Percentiles rank a stretch among this genome's conserved stretches.
phyloP scores from a whole-genome alignment of 441 rosid genomes.

The California macrophylla region DNA sequence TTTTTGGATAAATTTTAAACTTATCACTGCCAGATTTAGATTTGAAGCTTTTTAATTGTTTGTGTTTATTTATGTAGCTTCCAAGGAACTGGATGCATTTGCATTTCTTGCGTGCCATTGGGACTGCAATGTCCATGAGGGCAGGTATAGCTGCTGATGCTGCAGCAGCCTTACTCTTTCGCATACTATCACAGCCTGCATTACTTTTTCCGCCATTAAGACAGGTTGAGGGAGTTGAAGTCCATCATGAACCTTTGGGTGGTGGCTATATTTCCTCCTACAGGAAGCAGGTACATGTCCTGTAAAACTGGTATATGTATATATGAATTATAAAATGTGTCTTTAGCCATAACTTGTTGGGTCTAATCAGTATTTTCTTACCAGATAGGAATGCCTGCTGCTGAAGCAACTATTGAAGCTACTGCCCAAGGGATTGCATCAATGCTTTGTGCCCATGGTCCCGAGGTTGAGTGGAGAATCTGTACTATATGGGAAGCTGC shows the following conservation, averaged over 20 bases:
- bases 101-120: slow-evolving; percentile 97
- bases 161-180: slow-evolving; percentile 95
- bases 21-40: not conserved
- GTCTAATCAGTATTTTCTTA: slow-evolving; percentile 21
- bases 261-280: slow-evolving; percentile 74
- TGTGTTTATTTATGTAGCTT: slow-evolving; percentile 48
- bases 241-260: slow-evolving; percentile 61
- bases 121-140: slow-evolving; percentile 98
- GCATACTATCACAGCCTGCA: slow-evolving; percentile 92
- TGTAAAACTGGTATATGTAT: too few relatives aligned
- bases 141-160: slow-evolving; percentile 98
- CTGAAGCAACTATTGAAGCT: slow-evolving; percentile 97
- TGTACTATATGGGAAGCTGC: slow-evolving; percentile 99
- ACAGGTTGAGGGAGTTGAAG: slow-evolving; percentile 84
- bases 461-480: slow-evolving; percentile 98
- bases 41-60: slow-evolving; percentile 5
- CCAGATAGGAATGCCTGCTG: slow-evolving; percentile 94
- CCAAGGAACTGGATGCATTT: slow-evolving; percentile 99
- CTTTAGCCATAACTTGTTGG: slow-evolving; percentile 2
- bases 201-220: slow-evolving; percentile 90
- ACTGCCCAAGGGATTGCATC: slow-evolving; percentile 99
- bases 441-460: slow-evolving; percentile 99
- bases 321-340: not conserved
- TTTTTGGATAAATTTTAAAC: not conserved
- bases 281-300: slow-evolving; percentile 60